These are phyloP conservation scores for Blastobotrys petasosporus DNA, from an alignment of 1,139 yeast genomes.

Conservation along the genomic window DNA sequence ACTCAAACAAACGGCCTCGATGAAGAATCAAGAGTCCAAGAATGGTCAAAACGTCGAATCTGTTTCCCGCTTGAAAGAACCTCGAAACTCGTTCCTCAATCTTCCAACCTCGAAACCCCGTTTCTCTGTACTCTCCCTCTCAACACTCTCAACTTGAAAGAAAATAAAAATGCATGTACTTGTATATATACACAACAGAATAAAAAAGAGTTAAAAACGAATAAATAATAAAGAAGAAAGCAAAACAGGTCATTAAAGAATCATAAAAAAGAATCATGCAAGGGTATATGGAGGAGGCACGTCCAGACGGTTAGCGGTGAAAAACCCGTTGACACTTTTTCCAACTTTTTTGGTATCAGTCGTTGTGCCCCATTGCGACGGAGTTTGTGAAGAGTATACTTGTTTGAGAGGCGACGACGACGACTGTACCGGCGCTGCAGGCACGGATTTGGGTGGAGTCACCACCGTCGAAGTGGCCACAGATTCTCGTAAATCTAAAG, in stretches of 20 bases:
- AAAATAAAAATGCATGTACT: background rate
- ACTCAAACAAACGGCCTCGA: too few relatives aligned
- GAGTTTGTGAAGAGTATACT: background rate
- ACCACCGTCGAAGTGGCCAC: background rate
- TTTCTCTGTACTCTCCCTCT: too few relatives aligned
- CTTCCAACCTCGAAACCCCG: too few relatives aligned
- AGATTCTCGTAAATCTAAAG: background rate
- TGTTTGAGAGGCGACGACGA: too few relatives aligned
- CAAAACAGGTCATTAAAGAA: background rate
- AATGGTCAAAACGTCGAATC: too few relatives aligned
- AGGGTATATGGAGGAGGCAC: slow-evolving; percentile 9
- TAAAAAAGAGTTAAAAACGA: background rate
- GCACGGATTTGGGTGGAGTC: background rate
- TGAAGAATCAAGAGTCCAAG: too few relatives aligned
- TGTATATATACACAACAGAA: too few relatives aligned
- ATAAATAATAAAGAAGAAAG: background rate
- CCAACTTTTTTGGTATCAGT: background rate
- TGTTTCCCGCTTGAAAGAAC: too few relatives aligned
- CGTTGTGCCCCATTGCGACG: background rate
- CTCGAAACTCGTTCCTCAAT: too few relatives aligned
- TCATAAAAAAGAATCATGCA: background rate
- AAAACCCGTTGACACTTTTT: slow-evolving; percentile 2
- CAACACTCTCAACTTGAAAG: background rate
- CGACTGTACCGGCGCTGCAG: background rate
- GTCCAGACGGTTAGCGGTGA: slow-evolving; percentile 2